Evolutionary conservation across 768 basidiomycete species (phyloP), one percentile per base, ranked within the genome.

Genomic region (Plicaturopsis crispa): DNA sequence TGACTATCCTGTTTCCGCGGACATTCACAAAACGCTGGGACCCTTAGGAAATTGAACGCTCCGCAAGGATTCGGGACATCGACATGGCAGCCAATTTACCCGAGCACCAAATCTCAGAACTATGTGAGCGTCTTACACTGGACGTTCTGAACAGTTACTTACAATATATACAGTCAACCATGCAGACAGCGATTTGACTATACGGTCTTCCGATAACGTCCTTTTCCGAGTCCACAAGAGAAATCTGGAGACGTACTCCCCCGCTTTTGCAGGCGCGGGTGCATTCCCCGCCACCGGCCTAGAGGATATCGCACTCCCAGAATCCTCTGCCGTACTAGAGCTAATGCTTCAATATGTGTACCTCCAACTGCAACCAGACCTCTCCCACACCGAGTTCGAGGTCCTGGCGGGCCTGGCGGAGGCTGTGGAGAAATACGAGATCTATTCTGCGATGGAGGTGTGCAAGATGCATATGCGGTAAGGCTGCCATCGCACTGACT

Each of bases 371-470:
- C 49, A 52, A 22, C 55, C 55, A 0, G 41, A 45, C 7, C 36
- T 60, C 21, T 36, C 50, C 6, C 30, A 39, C 5, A 33, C 48
- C 12, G 35, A 40, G 3, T 53, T 57, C 20, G 35, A 30, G 2
- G 31, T 39, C 2, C 32, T 62, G 16, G 40, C 35, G 0, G 28
- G 40, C 4, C 31, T 61, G 7, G 56, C 56, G 2, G 56, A 57
- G 34, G 56, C 59, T 4, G 56, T 54, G 24, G 58, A 60, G 36
- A 60, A 61, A 37, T 61, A 61, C 31, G 50, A 57, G 38, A 52
- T 59, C 0, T 59, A 48, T 33, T 40, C 48, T n/a, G 51, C 52
- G 0, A 56, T 56, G 40, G 44, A 50, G 21, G 38, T 55, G n/a
- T 60, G 59, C 38, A 23, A 45, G 5, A 34, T 55, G 6, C 52